Conservation (phyloP, 371 early-diverging fungal species). For the Funneliformis caledonium region DNA sequence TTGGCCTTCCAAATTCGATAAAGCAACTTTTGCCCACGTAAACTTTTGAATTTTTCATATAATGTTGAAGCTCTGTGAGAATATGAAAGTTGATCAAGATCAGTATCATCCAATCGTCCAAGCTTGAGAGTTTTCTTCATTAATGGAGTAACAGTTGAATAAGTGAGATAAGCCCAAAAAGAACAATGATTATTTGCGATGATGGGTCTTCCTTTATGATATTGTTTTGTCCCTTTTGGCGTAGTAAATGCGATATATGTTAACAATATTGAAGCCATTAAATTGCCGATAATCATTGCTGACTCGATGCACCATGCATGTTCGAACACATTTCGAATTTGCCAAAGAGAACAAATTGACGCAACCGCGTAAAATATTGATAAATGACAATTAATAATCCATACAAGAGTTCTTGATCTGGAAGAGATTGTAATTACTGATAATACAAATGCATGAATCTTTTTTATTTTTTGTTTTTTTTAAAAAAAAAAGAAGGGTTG, state of each 20-base stretch:
- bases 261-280: background rate
- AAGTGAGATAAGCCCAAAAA: slow-evolving; percentile 3
- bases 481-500: background rate
- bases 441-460: slow-evolving; percentile 4
- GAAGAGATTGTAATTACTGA: background rate
- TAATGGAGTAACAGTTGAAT: background rate
- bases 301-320: background rate
- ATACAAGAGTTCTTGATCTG: background rate
- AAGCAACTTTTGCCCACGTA: background rate
- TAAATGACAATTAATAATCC: background rate
- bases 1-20: slow-evolving; percentile 5
- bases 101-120: background rate
- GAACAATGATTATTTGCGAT: slow-evolving; percentile 10
- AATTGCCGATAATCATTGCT: background rate
- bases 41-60: slow-evolving; percentile 2
- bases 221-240: background rate
- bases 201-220: background rate
- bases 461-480: background rate
- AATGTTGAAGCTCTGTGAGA: background rate
- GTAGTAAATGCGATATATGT: background rate
- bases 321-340: background rate
- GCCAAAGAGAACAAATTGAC: background rate
- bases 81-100: slow-evolving; percentile 13
- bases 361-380: background rate
- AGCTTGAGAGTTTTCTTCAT: background rate